Percentiles rank a stretch among this genome's conserved stretches.
These are phyloP conservation scores for Alternaria metachromatica DNA, from an alignment of 2,329 filamentous ascomycete genomes.

Conservation along the genomic window DNA sequence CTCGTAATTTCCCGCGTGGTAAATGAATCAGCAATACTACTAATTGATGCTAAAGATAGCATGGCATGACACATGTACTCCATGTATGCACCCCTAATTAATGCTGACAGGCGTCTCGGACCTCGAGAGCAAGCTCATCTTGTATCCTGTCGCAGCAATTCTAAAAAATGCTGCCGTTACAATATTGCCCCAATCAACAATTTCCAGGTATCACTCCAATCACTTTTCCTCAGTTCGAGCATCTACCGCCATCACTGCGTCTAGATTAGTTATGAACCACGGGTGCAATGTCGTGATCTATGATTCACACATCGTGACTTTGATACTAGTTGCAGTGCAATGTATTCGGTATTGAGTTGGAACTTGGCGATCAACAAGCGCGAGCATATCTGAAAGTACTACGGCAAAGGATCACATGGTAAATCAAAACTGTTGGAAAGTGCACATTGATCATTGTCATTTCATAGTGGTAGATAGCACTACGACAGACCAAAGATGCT, in stretches of 20 bases:
- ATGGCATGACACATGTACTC: background rate
- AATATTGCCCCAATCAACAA: background rate
- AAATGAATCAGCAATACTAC: background rate
- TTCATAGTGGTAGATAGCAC: constrained; percentile 22
- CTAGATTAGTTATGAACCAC: background rate
- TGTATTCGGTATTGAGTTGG: background rate
- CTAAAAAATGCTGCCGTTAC: background rate
- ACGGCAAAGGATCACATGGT: background rate
- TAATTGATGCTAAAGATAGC: background rate
- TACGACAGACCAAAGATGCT: constrained; percentile 12
- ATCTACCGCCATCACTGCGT: background rate
- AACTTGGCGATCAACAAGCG: background rate
- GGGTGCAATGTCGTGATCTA: background rate
- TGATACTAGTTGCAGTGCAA: background rate
- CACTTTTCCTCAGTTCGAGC: background rate
- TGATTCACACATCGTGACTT: background rate
- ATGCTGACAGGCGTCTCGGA: background rate
- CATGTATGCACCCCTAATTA: background rate
- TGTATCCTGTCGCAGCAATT: background rate
- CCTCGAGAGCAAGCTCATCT: background rate
- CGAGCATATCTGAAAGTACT: background rate
- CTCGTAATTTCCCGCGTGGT: background rate
- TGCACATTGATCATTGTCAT: constrained; percentile 20
- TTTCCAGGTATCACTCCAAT: background rate
- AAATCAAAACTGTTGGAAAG: background rate